Conservation (phyloP, 1,284 basidiomycete species). For the Heterobasidion parviporum region DNA sequence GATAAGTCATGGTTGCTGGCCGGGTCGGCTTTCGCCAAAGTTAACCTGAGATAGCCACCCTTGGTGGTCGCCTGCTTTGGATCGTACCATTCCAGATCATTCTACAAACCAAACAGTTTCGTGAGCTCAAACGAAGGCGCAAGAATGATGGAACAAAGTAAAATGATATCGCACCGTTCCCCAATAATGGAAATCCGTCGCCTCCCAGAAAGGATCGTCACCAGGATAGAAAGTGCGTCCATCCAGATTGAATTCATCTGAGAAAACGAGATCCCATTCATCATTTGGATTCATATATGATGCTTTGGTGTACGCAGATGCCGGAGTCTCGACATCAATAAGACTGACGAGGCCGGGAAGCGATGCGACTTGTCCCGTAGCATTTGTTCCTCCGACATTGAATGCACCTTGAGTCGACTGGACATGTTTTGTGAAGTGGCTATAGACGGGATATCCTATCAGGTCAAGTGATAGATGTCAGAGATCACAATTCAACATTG, state of each 20-base stretch:
- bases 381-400: conserved; percentile 47
- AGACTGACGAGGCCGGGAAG: conserved; percentile 30
- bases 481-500: neutral
- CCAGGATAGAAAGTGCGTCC: conserved; percentile 48
- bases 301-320: conserved; percentile 28
- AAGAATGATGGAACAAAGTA: too few species aligned
- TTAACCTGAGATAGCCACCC: conserved; percentile 58
- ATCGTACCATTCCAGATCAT: conserved; percentile 53
- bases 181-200: conserved; percentile 71
- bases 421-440: conserved; percentile 25
- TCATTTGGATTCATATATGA: conserved; percentile 29
- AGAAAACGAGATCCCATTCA: conserved; percentile 49
- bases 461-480: conserved; percentile 6
- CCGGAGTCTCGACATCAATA: conserved; percentile 47
- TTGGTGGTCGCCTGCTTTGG: conserved; percentile 56
- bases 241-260: conserved; percentile 60
- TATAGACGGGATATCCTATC: conserved; percentile 47
- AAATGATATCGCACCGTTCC: conserved; percentile 23
- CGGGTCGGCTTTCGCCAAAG: conserved; percentile 32
- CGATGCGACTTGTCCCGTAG: conserved; percentile 35
- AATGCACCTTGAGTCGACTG: conserved; percentile 27
- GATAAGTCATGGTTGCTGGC: conserved; percentile 28
- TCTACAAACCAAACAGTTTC: conserved; percentile 14
- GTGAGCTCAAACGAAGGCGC: conserved; percentile 3
- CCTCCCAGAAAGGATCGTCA: conserved; percentile 61